Evolutionary conservation across 768 basidiomycete species (phyloP), one percentile per base, ranked within the genome.

Genomic region (Tephrocybe sp.): DNA sequence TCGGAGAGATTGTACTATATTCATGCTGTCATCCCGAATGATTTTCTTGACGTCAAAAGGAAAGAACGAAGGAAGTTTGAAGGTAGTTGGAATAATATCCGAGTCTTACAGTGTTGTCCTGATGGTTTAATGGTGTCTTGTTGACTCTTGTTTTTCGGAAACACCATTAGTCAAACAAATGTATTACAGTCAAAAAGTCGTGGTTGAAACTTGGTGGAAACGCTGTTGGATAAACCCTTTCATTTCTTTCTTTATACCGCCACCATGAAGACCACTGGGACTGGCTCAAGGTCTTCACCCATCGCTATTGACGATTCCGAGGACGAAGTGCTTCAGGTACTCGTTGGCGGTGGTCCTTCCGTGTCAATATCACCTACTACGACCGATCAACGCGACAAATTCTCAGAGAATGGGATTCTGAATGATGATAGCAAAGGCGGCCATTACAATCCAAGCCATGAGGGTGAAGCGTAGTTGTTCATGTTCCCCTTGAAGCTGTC

Each of bases 281-380:
- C 65, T 18, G 73, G 73, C 36, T 69, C 73, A 0, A 55, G 55
- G 41, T 57, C 41, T 17, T 75, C 69, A 24, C 74, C 74, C 28
- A 73, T 73, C 17, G 55, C 64, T 32, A 62, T 74, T 28, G 70
- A 73, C 42, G 72, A 74, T 53, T 74, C 73, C 24, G 74, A 75
- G 56, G 69, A 72, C 24, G 74, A 75, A 40, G 69, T 70, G 3
- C 17, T 69, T 1, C 55, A 68, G 17, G 66, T 68, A 40, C 62
- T 73, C 17, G 60, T 73, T 8, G 59, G 42, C 45, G 51, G 60
- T 30, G 30, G 34, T 38, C 48, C 44, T 26, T 59, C 50, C 52
- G 55, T 51, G 24, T 30, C 45, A 34, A 43, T 24, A 18, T 23
- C 33, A 33, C n/a, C 44, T 28, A 30, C 46, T 32, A 32, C 18